Evolutionary conservation across 306 rosid species (phyloP).

Genomic region (Cajanus cajan): DNA sequence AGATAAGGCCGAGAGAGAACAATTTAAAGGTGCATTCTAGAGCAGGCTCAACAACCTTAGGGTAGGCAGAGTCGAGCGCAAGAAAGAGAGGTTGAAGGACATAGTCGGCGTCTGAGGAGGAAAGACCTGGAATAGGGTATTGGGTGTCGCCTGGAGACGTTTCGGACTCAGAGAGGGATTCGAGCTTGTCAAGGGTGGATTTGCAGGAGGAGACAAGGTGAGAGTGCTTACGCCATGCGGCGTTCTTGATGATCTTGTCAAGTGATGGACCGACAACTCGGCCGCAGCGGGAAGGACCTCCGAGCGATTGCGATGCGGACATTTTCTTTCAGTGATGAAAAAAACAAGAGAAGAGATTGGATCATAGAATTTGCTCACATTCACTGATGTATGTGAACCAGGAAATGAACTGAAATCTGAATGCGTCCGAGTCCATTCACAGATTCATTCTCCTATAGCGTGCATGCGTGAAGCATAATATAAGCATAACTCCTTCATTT

Average conservation of each 20-base stretch:
- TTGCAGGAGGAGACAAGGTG: constrained; percentile 89
- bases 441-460: constrained; percentile 13
- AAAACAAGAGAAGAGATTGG: neutral
- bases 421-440: constrained; percentile 8
- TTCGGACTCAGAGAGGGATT: constrained; percentile 65
- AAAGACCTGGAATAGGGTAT: constrained; percentile 66
- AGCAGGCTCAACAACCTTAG: constrained; percentile 95
- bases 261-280: constrained; percentile 86
- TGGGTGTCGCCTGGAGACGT: constrained; percentile 36
- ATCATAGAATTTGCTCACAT: constrained; percentile 35
- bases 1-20: constrained; percentile 78
- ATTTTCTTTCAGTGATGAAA: constrained; percentile 37
- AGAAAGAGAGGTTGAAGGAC: constrained; percentile 76
- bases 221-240: constrained; percentile 99
- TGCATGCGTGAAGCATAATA: too few species aligned
- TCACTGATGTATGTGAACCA: neutral
- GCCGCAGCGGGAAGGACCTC: constrained; percentile 88
- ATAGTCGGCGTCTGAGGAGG: constrained; percentile 62
- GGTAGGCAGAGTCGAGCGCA: constrained; percentile 74
- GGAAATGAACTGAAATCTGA: neutral
- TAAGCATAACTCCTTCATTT: constrained; percentile 25
- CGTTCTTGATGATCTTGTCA: constrained; percentile 93
- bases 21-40: constrained; percentile 87
- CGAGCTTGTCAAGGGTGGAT: constrained; percentile 88
- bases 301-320: constrained; percentile 92